A percentile compares a stretch with the other conserved stretches of the same genome.
These are phyloP conservation scores for Castanea sativa DNA, from an alignment of 306 rosid species.

Conservation along the genomic window DNA sequence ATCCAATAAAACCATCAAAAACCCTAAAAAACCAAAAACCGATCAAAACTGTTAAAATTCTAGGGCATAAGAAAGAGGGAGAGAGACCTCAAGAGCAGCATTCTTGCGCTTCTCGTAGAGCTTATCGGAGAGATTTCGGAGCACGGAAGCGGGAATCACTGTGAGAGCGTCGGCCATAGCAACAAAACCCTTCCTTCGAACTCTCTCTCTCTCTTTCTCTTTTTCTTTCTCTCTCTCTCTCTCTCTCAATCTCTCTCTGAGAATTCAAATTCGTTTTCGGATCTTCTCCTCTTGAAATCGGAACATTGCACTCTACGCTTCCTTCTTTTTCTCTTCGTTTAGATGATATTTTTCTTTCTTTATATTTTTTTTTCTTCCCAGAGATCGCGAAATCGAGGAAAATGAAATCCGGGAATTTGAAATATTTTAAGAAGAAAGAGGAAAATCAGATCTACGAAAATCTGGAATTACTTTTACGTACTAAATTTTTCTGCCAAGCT, in stretches of 20 bases:
- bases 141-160: slow-evolving; percentile 66
- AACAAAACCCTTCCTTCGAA: slow-evolving; percentile 24
- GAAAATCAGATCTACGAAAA: slow-evolving; percentile 24
- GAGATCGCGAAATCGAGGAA: background rate
- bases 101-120: slow-evolving; percentile 98
- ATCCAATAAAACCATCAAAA: slow-evolving; percentile 28
- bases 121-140: slow-evolving; percentile 94
- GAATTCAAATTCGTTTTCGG: slow-evolving; percentile 45
- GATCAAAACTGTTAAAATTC: slow-evolving; percentile 8
- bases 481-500: background rate
- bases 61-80: slow-evolving; percentile 4
- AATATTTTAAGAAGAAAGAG: background rate
- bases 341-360: background rate
- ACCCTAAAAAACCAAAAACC: slow-evolving; percentile 46
- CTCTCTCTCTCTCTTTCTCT: background rate
- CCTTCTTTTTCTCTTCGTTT: slow-evolving; percentile 11
- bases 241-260: background rate
- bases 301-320: slow-evolving; percentile 25
- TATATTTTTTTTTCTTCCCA: slow-evolving; percentile 1
- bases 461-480: background rate
- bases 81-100: slow-evolving; percentile 92
- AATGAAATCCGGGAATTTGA: background rate
- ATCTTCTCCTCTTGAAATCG: slow-evolving; percentile 52
- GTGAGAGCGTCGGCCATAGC: slow-evolving; percentile 74
- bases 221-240: background rate